phyloP scores from a whole-genome alignment of 805 yeast species.

The Saccharomycopsis synnaedendra region DNA sequence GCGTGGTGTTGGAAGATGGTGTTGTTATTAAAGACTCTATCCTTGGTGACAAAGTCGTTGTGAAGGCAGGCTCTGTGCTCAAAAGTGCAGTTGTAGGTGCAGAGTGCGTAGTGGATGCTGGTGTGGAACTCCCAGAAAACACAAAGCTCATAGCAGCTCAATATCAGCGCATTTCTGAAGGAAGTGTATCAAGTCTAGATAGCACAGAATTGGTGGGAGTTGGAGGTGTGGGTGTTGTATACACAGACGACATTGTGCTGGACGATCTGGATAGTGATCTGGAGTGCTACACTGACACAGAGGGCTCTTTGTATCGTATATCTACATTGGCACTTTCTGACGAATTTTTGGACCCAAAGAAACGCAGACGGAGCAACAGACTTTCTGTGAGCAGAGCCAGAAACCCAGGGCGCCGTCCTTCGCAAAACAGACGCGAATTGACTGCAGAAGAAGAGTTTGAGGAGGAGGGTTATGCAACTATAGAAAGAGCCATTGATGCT shows the following conservation, averaged over 20 bases:
- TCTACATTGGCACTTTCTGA: constrained; percentile 42
- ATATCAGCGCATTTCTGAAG: background rate
- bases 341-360: constrained; percentile 31
- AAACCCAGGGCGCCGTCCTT: constrained; percentile 19
- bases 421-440: constrained; percentile 25
- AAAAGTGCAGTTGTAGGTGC: constrained; percentile 77
- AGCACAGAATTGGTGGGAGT: constrained; percentile 23
- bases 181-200: background rate
- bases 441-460: constrained; percentile 66
- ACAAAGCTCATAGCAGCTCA: constrained; percentile 36
- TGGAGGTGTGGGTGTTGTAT: constrained; percentile 25
- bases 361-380: constrained; percentile 2
- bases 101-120: constrained; percentile 52
- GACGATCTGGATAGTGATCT: constrained; percentile 12
- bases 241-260: constrained; percentile 19
- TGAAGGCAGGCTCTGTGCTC: constrained; percentile 42
- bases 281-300: background rate
- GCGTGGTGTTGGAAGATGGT: constrained; percentile 60
- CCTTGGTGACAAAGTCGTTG: constrained; percentile 51
- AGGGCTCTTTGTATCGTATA: constrained; percentile 29
- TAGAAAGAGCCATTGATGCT: constrained; percentile 82
- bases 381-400: constrained; percentile 17
- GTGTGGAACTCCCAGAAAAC: constrained; percentile 35
- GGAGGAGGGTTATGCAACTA: constrained; percentile 87
- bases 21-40: constrained; percentile 49